Base-by-base conservation (phyloP, 192 early-diverging fungal species). In the Ambispora gerdemannii region DNA sequence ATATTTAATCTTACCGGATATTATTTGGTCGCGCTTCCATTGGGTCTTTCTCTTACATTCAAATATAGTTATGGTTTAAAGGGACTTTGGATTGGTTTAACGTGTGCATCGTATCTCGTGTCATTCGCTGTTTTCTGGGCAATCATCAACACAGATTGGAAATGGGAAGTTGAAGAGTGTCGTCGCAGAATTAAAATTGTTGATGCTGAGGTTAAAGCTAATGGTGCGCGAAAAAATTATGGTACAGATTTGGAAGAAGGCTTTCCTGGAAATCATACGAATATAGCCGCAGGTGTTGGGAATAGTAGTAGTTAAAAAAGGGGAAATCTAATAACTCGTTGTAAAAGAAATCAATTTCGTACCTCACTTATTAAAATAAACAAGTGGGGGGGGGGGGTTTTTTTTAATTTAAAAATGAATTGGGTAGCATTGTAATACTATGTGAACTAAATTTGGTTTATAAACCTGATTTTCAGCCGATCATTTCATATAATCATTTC, bases 11-110 rank as follows among this genome's bases (percentile, higher is more conserved):
- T 89, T 63, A 67, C 83, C 36, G 75, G 78, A 19, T 92, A 91
- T 70, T 93, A 93, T 73, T 53, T 86, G 15, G 63, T 91, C 13
- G 90, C 84, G 4, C 66, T 92, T 51, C 92, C 91, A 4, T n/a
- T 87, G 11, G 86, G 85, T 7, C 73, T 86, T 11, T 31, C 81
- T 27, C 72, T 90, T 60, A 81, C 89, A 30, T 81, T 92, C 70
- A 71, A 75, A 55, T 51, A 80, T 15, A 67, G 74, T 19, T 79
- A 81, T 81, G 83, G 84, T 19, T 79, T 90, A 25, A 72, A 77
- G 25, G 90, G 90, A 19, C 74, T 91, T 24, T 91, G 90, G 90
- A 64, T 70, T 19, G 84, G 86, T 28, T 61, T 86, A 2, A 84
- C 80, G 43, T 67, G 81, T 11, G 90, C 79, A 8, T 76, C 86